These are phyloP conservation scores for Tricholoma flavovirens DNA, from an alignment of 768 basidiomycete genomes.

Conservation along the genomic window DNA sequence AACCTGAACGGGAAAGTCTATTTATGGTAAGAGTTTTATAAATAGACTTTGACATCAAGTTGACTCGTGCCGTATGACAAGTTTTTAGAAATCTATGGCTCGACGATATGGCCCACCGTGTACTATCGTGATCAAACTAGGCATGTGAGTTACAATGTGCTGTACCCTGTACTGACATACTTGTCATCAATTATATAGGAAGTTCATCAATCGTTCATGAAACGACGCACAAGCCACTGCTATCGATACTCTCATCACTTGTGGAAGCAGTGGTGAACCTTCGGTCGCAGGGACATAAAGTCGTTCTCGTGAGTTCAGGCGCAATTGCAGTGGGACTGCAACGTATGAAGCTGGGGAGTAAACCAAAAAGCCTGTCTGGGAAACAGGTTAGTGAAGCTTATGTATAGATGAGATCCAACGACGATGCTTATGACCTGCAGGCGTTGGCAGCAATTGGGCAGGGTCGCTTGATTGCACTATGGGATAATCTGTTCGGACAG, in stretches of 20 bases:
- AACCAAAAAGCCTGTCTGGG: constrained; percentile 80
- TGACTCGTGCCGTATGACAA: background rate
- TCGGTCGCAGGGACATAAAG: constrained; percentile 78
- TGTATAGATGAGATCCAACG: background rate
- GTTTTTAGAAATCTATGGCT: constrained; percentile 10
- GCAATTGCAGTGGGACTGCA: constrained; percentile 96
- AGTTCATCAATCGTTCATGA: constrained; percentile 97
- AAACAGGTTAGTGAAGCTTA: constrained; percentile 65
- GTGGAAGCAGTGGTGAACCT: constrained; percentile 87
- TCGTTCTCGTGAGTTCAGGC: constrained; percentile 93
- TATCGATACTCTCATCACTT: constrained; percentile 86
- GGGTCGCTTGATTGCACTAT: constrained; percentile 90
- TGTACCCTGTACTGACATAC: constrained; percentile 9
- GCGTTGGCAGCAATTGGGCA: constrained; percentile 97
- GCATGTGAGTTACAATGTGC: constrained; percentile 30
- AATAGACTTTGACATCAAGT: too few species aligned
- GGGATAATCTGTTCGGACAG: constrained; percentile 95
- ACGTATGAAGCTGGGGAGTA: constrained; percentile 77
- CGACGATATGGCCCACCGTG: constrained; percentile 32
- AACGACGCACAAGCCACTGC: constrained; percentile 83
- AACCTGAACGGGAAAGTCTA: too few species aligned
- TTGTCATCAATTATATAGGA: constrained; percentile 38
- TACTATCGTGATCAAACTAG: constrained; percentile 85
- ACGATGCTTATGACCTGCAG: constrained; percentile 31
- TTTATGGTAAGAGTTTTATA: background rate